Percentiles rank a stretch among this genome's conserved stretches.
Evolutionary conservation across 1,139 yeast species (phyloP).

Genomic region (Martiniozyma asiatica): DNA sequence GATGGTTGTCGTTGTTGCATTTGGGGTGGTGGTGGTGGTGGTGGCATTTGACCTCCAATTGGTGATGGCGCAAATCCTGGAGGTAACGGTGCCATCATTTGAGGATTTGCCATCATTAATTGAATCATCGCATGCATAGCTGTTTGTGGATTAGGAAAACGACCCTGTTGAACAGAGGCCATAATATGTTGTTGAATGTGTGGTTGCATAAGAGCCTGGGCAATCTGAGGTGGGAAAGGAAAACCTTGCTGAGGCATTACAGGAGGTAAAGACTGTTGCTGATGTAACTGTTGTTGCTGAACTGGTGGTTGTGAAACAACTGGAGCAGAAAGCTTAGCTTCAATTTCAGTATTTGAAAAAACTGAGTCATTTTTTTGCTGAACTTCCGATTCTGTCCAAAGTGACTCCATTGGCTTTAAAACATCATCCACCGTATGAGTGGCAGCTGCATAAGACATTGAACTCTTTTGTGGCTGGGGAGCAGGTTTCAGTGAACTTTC

Average conservation of each 20-base stretch:
- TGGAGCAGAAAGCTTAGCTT: conserved; percentile 42
- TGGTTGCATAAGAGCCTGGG: conserved; percentile 20
- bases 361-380: conserved; percentile 32
- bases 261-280: conserved; percentile 5
- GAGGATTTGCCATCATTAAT: conserved; percentile 16
- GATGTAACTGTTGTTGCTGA: conserved; percentile 9
- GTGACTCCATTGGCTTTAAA: conserved; percentile 53
- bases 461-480: conserved; percentile 10
- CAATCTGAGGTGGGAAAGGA: conserved; percentile 15
- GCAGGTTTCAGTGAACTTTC: conserved; percentile 17
- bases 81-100: conserved; percentile 12
- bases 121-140: conserved; percentile 23
- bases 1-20: conserved; percentile 13
- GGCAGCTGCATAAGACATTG: conserved; percentile 46
- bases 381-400: conserved; percentile 34
- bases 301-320: conserved; percentile 12
- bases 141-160: conserved; percentile 19
- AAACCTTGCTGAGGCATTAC: conserved; percentile 7
- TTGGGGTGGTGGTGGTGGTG: conserved; percentile 9
- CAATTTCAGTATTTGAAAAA: conserved; percentile 63
- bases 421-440: conserved; percentile 31
- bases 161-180: conserved; percentile 21
- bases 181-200: conserved; percentile 21
- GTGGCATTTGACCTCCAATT: conserved; percentile 14
- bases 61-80: conserved; percentile 13